Evolutionary conservation across 1,284 basidiomycete genomes (phyloP).

Genomic region (Trametes polyzona): DNA sequence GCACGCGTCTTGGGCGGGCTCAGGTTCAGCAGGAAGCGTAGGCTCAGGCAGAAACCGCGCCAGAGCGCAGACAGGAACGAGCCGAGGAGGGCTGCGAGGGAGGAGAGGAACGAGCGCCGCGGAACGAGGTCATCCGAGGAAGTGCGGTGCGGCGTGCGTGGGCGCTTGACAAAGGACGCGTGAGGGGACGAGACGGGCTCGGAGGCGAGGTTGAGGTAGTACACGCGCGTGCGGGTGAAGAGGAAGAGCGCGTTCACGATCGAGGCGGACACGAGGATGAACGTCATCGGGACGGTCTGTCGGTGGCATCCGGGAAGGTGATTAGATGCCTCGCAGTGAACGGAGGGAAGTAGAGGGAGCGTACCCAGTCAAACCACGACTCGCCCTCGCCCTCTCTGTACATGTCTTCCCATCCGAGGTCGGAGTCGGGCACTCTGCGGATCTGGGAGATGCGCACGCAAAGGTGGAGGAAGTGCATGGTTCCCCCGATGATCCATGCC

Average conservation of each 20-base stretch:
- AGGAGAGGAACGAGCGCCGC: conserved; percentile 46
- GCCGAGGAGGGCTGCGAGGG: conserved; percentile 35
- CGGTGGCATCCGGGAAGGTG: not conserved
- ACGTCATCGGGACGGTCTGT: conserved; percentile 63
- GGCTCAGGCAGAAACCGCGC: conserved; percentile 54
- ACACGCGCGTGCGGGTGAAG: conserved; percentile 67
- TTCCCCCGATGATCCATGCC: conserved; percentile 66
- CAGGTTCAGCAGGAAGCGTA: conserved; percentile 71
- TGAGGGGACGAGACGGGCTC: conserved; percentile 73
- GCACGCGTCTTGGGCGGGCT: conserved; percentile 51
- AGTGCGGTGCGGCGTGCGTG: conserved; percentile 32
- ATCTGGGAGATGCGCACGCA: conserved; percentile 63
- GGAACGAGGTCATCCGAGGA: conserved; percentile 27
- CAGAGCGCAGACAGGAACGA: conserved; percentile 44
- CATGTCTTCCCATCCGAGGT: conserved; percentile 78
- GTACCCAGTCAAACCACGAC: conserved; percentile 83
- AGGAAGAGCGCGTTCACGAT: conserved; percentile 64
- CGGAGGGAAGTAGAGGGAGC: conserved; percentile 27
- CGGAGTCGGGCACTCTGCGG: conserved; percentile 60
- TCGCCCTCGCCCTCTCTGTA: conserved; percentile 62
- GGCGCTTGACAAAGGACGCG: conserved; percentile 59
- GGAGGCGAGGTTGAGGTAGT: conserved; percentile 60
- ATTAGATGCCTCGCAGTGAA: not conserved
- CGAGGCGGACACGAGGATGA: conserved; percentile 54
- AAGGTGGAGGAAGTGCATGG: conserved; percentile 69